Conservation (phyloP, 495 filamentous ascomycete species). For the Trypethelium eluteriae region DNA sequence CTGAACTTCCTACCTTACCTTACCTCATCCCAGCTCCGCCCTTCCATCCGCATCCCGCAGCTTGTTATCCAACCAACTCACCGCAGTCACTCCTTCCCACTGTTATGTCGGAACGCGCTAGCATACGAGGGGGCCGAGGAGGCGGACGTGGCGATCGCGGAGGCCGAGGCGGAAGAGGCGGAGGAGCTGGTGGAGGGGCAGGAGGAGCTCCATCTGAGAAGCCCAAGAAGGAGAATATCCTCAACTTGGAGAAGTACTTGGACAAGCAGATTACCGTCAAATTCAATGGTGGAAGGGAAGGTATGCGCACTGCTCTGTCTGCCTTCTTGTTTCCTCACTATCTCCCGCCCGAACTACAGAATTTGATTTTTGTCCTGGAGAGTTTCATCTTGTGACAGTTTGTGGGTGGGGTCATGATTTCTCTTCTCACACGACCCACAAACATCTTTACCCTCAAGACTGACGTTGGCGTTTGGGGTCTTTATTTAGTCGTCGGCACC, state of each 20-base stretch:
- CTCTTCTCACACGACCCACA: neutral
- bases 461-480: constrained; percentile 6
- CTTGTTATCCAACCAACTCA: neutral
- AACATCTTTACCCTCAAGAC: neutral
- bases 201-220: constrained; percentile 54
- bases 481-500: constrained; percentile 62
- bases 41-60: neutral
- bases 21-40: neutral
- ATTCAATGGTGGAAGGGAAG: constrained; percentile 91
- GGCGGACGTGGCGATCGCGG: constrained; percentile 37
- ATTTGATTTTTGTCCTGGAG: neutral
- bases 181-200: constrained; percentile 38
- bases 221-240: constrained; percentile 96
- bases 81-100: neutral
- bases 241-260: constrained; percentile 91
- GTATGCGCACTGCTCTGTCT: constrained; percentile 38
- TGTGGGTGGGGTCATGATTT: neutral
- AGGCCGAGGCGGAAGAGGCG: constrained; percentile 39
- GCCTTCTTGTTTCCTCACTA: neutral
- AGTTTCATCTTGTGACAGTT: neutral
- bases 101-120: constrained; percentile 61
- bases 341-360: neutral
- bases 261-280: constrained; percentile 92
- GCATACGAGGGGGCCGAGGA: constrained; percentile 41
- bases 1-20: neutral